Evolutionary conservation across 768 basidiomycete genomes (phyloP), one percentile per base, ranked within the genome.

Genomic region (Exidia glandulosa): DNA sequence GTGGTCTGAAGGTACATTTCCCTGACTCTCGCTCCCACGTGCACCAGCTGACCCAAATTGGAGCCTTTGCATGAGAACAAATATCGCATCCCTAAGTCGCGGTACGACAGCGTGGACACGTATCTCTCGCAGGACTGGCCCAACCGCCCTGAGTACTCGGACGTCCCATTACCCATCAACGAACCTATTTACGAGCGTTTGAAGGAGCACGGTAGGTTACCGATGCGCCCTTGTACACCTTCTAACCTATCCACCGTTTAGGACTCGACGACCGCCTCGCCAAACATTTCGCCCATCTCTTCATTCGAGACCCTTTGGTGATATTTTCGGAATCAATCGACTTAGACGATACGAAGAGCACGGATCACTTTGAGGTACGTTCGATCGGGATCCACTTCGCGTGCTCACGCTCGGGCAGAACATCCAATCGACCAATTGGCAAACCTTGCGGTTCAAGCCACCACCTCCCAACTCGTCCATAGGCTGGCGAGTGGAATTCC

Each of bases 381-480:
- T 16, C 65, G 34, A 36, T 7, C 16, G 16, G 34, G 34, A 36
- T 36, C 7, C 34, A 7, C 16, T 36, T 36, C 34, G 34, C 9
- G 7, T 36, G 34, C 37, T 56, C 56, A 37, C 25, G 19, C 6
- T 5, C 34, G 7, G 9, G 41, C 70, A 95, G 89, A 98, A 97
- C 68, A 86, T 99, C 29, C 96, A 99, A 81, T 98, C 96, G 2
- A 99, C 96, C 3, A 99, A 99, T 68, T 99, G 96, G 96, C 96
- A 99, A 74, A 97, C 96, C 0, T 78, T 99, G 33, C 84, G 96
- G 52, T 99, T 99, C 81, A 99, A 99, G 70, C 96, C 96, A 2
- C 96, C 96, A 13, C 95, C 96, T 30, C 86, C 90, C 3, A 86
- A 88, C 58, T 93, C 95, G 5, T 71, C 84, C 6, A 97, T 98